phyloP scores from a whole-genome alignment of 345 rosid genomes.

The Boechera divaricarpa region DNA sequence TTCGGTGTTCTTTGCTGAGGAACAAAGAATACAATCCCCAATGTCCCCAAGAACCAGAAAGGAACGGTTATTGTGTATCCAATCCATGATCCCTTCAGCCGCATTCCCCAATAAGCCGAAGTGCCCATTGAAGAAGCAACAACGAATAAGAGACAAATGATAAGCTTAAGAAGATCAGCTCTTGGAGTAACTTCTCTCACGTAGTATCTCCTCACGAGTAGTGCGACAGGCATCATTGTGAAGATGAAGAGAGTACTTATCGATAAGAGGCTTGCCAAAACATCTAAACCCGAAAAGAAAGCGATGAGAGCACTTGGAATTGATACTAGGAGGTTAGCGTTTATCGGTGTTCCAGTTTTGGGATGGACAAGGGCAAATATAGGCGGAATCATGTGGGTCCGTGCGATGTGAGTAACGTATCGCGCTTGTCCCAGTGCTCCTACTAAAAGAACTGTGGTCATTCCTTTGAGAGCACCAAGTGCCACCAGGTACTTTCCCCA shows the following conservation, averaged over 20 bases:
- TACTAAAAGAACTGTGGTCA: slow-evolving; percentile 65
- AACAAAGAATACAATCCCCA: slow-evolving; percentile 48
- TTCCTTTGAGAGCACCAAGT: slow-evolving; percentile 70
- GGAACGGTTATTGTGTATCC: slow-evolving; percentile 52
- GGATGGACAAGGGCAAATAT: slow-evolving; percentile 53
- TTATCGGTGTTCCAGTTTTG: slow-evolving; percentile 63
- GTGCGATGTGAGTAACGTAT: slow-evolving; percentile 67
- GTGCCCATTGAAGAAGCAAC: slow-evolving; percentile 53
- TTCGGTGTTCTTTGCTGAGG: slow-evolving; percentile 59
- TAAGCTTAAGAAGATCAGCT: slow-evolving; percentile 48
- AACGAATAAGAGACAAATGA: slow-evolving; percentile 44
- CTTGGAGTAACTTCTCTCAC: slow-evolving; percentile 51
- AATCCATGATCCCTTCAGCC: slow-evolving; percentile 51
- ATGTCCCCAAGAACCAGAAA: slow-evolving; percentile 61
- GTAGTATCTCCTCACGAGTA: slow-evolving; percentile 67
- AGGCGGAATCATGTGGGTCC: slow-evolving; percentile 76
- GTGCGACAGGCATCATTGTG: slow-evolving; percentile 57
- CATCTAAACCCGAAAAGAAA: slow-evolving; percentile 59
- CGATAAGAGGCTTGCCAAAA: slow-evolving; percentile 64
- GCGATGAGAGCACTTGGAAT: slow-evolving; percentile 55
- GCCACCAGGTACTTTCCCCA: slow-evolving; percentile 76
- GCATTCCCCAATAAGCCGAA: slow-evolving; percentile 53
- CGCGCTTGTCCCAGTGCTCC: slow-evolving; percentile 64
- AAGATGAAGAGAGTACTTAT: slow-evolving; percentile 65
- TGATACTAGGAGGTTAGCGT: slow-evolving; percentile 60